Percentiles rank a stretch among this genome's conserved stretches.
These are phyloP conservation scores for Microcyclospora tardicrescens DNA, from an alignment of 2,329 filamentous ascomycete species.

Conservation along the genomic window DNA sequence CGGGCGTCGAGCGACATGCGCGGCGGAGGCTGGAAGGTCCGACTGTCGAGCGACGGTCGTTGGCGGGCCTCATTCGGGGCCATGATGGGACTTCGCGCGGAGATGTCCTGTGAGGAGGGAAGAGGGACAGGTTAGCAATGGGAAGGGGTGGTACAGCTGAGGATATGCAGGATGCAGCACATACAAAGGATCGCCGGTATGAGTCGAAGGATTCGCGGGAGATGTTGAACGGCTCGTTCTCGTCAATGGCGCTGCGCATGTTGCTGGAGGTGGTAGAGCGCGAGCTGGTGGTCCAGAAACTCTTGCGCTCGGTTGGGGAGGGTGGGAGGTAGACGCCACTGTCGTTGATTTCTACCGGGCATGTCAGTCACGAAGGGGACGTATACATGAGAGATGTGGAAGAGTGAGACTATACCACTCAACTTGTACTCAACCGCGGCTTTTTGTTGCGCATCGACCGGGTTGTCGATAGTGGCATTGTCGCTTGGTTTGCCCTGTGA, in stretches of 20 bases:
- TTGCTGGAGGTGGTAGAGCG: conserved; percentile 41
- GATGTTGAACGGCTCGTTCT: conserved; percentile 89
- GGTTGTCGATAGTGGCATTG: conserved; percentile 17
- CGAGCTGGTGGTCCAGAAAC: conserved; percentile 48
- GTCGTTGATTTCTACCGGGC: conserved; percentile 70
- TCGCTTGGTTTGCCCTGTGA: conserved; percentile 3
- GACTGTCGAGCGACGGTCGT: conserved; percentile 68
- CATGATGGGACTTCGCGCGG: conserved; percentile 65
- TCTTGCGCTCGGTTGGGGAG: conserved; percentile 76
- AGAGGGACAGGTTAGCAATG: conserved; percentile 2
- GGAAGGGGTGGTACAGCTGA: not conserved
- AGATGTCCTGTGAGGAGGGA: conserved; percentile 57
- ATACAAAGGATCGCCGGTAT: conserved; percentile 86
- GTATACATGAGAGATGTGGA: not conserved
- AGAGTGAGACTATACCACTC: conserved; percentile 32
- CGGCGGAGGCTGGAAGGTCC: conserved; percentile 33
- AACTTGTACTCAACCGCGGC: conserved; percentile 39
- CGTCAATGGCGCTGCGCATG: conserved; percentile 54
- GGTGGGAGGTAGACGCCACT: conserved; percentile 92
- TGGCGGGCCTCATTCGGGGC: conserved; percentile 42
- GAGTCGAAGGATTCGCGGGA: conserved; percentile 95
- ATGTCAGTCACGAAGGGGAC: not conserved
- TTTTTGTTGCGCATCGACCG: conserved; percentile 24
- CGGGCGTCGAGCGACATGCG: conserved; percentile 72
- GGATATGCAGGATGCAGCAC: conserved; percentile 28